Conservation (phyloP, 768 basidiomycete species). For the Russula brevipes region DNA sequence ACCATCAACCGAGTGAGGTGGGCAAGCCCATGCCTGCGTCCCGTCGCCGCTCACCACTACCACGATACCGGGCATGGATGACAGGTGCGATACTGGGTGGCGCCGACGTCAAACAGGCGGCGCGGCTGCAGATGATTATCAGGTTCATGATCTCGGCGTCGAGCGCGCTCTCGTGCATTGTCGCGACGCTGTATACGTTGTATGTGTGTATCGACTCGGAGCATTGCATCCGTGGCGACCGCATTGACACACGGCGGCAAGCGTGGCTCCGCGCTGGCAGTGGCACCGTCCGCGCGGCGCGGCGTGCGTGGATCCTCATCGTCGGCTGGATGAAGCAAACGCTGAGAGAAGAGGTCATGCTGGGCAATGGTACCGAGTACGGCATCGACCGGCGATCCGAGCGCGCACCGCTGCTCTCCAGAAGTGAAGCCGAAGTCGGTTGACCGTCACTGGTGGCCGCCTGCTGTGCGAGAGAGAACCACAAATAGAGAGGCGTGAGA, state of each 20-base stretch:
- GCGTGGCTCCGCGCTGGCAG: background rate
- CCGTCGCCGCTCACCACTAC: background rate
- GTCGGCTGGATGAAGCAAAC: background rate
- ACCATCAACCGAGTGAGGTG: slow-evolving; percentile 85
- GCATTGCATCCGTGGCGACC: slow-evolving; percentile 57
- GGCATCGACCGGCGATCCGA: background rate
- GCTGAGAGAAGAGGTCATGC: no score
- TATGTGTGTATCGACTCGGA: slow-evolving; percentile 63
- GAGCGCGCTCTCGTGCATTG: slow-evolving; percentile 63
- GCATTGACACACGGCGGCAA: slow-evolving; percentile 42
- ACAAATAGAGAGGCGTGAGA: no score
- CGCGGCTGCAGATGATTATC: slow-evolving; percentile 85
- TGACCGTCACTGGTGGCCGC: background rate
- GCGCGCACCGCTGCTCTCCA: slow-evolving; percentile 5
- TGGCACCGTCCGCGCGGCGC: background rate
- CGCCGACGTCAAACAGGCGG: slow-evolving; percentile 75
- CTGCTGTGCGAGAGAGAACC: background rate
- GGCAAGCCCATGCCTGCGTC: slow-evolving; percentile 2
- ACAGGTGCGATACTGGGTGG: slow-evolving; percentile 88
- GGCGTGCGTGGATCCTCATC: background rate
- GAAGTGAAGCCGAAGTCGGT: background rate
- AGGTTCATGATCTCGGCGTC: slow-evolving; percentile 90
- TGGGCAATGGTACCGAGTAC: no score
- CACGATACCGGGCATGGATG: slow-evolving; percentile 80
- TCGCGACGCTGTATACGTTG: slow-evolving; percentile 57